Base-by-base conservation (phyloP, 2,329 filamentous ascomycete species). In the Aspergillus fijiensis region DNA sequence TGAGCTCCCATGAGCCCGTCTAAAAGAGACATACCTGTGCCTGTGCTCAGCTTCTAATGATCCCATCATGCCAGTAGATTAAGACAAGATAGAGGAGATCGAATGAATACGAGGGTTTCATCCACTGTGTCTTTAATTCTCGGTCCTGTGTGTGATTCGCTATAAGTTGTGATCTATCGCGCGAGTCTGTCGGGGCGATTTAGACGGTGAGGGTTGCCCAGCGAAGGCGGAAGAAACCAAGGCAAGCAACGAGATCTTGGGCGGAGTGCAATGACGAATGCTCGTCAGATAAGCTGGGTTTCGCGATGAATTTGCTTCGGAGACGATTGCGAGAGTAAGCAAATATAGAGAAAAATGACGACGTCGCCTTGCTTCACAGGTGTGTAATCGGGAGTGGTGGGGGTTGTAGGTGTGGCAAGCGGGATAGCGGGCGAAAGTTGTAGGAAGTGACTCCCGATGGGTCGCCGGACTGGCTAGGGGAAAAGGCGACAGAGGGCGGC, bases 21-120 rank as follows among this genome's bases (percentile, higher is more conserved):
- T 49, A 23, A 55, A 31, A 55, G 55, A 49, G 54, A 73, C 71
- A 54, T 67, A 75, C 75, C 74, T 76, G 63, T 75, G 70, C 66
- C 73, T 73, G 60, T 69, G 64, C 58, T 68, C 71, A 61, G 72
- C 69, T 70, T 76, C 74, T 66, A 76, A 70, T 67, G 74, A 74
- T 65, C 73, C 74, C 74, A 77, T 77, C 65, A 70, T 67, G 72
- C 64, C 69, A 67, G 57, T 64, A 23, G 23, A 19, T 53, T 25
- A 51, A 21, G 31, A 19, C 23, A 39, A 53, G 51, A 21, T 35
- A 23, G n/a, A 23, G 42, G 50, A 48, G 11, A 25, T 39, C 12
- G n/a, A 16, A n/a, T 52, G 42, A 29, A 42, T 47, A 54, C 42
- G 33, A 39, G 42, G 54, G 57, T 57, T 45, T 65, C 63, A 64